Conservation (phyloP, 2,329 filamentous ascomycete genomes). For the Aspergillus clavatus region DNA sequence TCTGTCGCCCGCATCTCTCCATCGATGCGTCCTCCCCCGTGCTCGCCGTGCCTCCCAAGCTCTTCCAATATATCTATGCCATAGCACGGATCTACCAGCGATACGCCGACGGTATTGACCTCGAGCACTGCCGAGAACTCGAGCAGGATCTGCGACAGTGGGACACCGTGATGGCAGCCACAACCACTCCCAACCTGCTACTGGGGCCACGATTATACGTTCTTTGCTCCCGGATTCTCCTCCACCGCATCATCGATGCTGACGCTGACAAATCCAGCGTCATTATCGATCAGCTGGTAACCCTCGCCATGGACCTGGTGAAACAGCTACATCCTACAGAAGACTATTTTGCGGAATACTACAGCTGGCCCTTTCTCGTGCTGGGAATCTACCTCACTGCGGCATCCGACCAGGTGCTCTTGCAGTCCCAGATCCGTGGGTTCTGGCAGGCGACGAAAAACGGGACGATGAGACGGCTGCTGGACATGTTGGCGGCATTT, state of each 20-base stretch:
- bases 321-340: conserved; percentile 11
- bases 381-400: conserved; percentile 13
- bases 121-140: not conserved
- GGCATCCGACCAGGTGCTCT: conserved; percentile 6
- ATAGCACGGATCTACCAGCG: conserved; percentile 9
- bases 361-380: conserved; percentile 21
- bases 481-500: conserved; percentile 13
- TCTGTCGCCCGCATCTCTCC: conserved; percentile 1
- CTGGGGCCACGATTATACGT: conserved; percentile 14
- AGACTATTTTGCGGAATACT: conserved; percentile 27
- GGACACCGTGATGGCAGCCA: not conserved
- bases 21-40: conserved; percentile 15
- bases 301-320: conserved; percentile 12
- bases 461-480: conserved; percentile 20
- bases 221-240: conserved; percentile 13
- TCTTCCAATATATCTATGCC: conserved; percentile 18
- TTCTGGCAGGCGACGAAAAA: conserved; percentile 22
- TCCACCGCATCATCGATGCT: conserved; percentile 5
- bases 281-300: conserved; percentile 5
- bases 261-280: not conserved
- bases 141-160: conserved; percentile 3
- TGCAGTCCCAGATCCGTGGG: conserved; percentile 13
- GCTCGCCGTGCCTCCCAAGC: conserved; percentile 16
- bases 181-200: not conserved
- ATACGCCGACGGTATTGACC: not conserved